These are phyloP conservation scores for Striga asiatica DNA, from an alignment of 257 asterid genomes.

Conservation along the genomic window DNA sequence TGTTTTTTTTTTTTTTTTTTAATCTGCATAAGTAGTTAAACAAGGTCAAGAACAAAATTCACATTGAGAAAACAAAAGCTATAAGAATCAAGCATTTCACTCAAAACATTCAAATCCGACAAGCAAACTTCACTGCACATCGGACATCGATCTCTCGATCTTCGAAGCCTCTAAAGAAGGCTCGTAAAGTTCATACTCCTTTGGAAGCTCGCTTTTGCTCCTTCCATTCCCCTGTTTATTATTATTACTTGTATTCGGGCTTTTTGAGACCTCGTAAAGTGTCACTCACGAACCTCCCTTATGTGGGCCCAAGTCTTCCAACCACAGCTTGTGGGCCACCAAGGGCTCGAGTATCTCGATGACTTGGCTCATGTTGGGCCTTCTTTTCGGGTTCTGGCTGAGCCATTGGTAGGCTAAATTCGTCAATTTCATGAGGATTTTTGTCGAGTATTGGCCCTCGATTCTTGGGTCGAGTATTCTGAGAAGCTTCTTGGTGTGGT, in stretches of 20 bases:
- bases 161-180: constrained; percentile 25
- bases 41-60: no score
- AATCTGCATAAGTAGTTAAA: no score
- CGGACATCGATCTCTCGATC: constrained; percentile 19
- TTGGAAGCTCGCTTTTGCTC: constrained; percentile 68
- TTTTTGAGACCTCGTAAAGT: constrained; percentile 56
- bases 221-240: constrained; percentile 26
- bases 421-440: constrained; percentile 62
- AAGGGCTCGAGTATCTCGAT: constrained; percentile 77
- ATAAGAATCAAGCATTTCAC: no score
- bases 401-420: constrained; percentile 79
- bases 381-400: constrained; percentile 83
- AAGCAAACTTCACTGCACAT: constrained; percentile 10
- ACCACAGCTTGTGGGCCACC: constrained; percentile 34
- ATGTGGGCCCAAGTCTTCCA: constrained; percentile 25
- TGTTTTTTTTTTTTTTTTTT: no score
- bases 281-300: constrained; percentile 46
- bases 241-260: background rate
- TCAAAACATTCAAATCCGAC: no score
- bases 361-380: constrained; percentile 84
- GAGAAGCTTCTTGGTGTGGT: constrained; percentile 56
- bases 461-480: constrained; percentile 78
- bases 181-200: constrained; percentile 36
- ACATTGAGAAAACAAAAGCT: no score
- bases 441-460: constrained; percentile 77